Base-by-base conservation (phyloP, 768 basidiomycete genomes). In the Mycena sanguinolenta region DNA sequence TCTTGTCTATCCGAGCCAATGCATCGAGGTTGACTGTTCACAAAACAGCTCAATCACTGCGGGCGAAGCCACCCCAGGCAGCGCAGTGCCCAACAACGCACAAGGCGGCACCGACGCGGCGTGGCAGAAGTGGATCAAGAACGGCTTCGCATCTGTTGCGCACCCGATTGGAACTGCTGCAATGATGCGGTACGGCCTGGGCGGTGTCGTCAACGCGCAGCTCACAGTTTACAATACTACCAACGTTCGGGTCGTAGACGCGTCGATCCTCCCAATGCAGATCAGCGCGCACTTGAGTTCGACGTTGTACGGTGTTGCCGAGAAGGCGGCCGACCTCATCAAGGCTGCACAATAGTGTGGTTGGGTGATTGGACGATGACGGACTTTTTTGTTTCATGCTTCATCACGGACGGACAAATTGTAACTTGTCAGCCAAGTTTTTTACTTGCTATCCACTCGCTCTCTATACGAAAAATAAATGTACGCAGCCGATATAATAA, bases 251-350 rank as follows among this genome's bases (percentile, higher is more conserved):
- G 86, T 89, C 34, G 85, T 86, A 0, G 88, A 89, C 74, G 85
- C 86, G 21, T 85, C 84, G 39, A 74, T 88, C 9, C 75, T 87
- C 69, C 87, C 88, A 9, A 65, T 86, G 44, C 85, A 87, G 63
- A 73, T 89, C 52, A 84, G 84, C 67, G 85, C 85, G 4, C 85
- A 87, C 69, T 65, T 87, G 63, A 81, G 81, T 36, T 81, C 84
- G 16, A 86, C 87, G 64, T 75, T 88, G 39, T 89, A 87, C 72
- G 87, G 85, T 25, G 80, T 90, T n/a, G 87, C 87, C 9, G 88
- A 88, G 78, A 87, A 87, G 75, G 87, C 86, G 21, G 87, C 86
- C 4, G 84, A 86, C 67, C 72, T 88, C 44, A 87, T 87, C 75
- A 86, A 85, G 72, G 84, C 84, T 8, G 71, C 79, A 28, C 76